Evolutionary conservation across 495 filamentous ascomycete genomes (phyloP).

Genomic region (Mycothermus thermophilus): DNA sequence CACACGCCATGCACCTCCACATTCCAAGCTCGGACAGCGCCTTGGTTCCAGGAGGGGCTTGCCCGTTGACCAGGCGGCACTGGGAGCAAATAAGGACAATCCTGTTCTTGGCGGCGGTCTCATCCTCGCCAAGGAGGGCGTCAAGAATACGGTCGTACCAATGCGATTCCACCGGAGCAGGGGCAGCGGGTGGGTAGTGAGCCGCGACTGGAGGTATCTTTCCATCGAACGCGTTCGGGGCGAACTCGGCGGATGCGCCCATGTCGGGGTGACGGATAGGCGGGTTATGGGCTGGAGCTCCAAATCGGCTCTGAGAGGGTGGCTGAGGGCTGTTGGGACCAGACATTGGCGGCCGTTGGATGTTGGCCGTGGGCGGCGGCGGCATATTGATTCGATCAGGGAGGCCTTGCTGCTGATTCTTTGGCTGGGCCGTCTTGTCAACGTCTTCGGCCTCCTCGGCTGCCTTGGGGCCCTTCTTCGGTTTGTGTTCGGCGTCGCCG

Average conservation of each 20-base stretch:
- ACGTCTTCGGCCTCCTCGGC: slow-evolving; percentile 7
- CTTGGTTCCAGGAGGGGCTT: slow-evolving; percentile 78
- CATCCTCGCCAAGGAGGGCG: slow-evolving; percentile 86
- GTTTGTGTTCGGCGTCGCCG: slow-evolving; percentile 47
- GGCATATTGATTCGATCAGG: slow-evolving; percentile 42
- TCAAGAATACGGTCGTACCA: slow-evolving; percentile 96
- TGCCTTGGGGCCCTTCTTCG: slow-evolving; percentile 23
- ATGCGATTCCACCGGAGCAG: slow-evolving; percentile 37
- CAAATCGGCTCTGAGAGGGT: slow-evolving; percentile 10
- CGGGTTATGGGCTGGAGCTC: slow-evolving; percentile 12
- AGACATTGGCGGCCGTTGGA: slow-evolving; percentile 28
- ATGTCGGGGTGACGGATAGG: slow-evolving; percentile 12
- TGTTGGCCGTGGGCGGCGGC: slow-evolving; percentile 83
- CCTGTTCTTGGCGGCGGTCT: slow-evolving; percentile 80
- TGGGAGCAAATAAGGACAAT: slow-evolving; percentile 72
- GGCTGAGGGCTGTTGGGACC: slow-evolving; percentile 7
- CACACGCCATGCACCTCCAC: slow-evolving; percentile 83
- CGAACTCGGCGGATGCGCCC: slow-evolving; percentile 36
- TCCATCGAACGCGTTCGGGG: slow-evolving; percentile 43
- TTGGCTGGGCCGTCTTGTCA: slow-evolving; percentile 10
- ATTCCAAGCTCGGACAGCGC: slow-evolving; percentile 64
- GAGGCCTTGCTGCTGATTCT: slow-evolving; percentile 9
- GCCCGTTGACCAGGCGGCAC: slow-evolving; percentile 88
- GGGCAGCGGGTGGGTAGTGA: slow-evolving; percentile 28
- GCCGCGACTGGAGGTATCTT: slow-evolving; percentile 20